A percentile compares a stretch with the other conserved stretches of the same genome.
Conservation (phyloP, 2,329 filamentous ascomycete genomes). For the Talaromyces sp. region DNA sequence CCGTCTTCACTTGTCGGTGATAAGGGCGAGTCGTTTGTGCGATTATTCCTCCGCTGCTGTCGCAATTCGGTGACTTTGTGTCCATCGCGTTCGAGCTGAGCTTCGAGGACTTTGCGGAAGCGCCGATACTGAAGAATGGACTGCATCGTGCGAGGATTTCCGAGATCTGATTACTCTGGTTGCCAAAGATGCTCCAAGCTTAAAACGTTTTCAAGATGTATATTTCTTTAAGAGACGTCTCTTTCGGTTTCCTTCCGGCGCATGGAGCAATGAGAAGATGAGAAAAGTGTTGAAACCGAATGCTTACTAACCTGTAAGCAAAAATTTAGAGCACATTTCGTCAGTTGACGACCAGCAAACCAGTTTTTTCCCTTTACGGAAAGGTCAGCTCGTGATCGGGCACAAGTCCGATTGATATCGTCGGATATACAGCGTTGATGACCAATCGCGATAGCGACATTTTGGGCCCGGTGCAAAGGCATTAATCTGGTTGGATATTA, state of each 20-base stretch:
- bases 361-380: background rate
- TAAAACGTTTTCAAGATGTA: background rate
- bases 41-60: slow-evolving; percentile 12
- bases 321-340: background rate
- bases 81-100: slow-evolving; percentile 17
- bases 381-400: background rate
- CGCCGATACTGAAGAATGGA: slow-evolving; percentile 22
- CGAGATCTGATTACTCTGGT: background rate
- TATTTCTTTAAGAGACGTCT: background rate
- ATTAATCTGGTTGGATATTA: background rate
- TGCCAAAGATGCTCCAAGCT: background rate
- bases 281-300: background rate
- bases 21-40: slow-evolving; percentile 6
- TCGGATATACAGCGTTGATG: background rate
- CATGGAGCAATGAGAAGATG: background rate
- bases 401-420: background rate
- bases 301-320: background rate
- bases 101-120: slow-evolving; percentile 17
- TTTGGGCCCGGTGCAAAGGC: background rate
- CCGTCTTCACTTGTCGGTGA: slow-evolving; percentile 1
- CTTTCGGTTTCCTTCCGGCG: background rate
- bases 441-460: background rate
- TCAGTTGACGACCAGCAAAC: background rate
- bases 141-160: slow-evolving; percentile 17
- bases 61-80: slow-evolving; percentile 13